Percentiles rank a stretch among this genome's conserved stretches.
These are phyloP conservation scores for Erythrobasidium yunnanense DNA, from an alignment of 768 basidiomycete genomes.

Conservation along the genomic window DNA sequence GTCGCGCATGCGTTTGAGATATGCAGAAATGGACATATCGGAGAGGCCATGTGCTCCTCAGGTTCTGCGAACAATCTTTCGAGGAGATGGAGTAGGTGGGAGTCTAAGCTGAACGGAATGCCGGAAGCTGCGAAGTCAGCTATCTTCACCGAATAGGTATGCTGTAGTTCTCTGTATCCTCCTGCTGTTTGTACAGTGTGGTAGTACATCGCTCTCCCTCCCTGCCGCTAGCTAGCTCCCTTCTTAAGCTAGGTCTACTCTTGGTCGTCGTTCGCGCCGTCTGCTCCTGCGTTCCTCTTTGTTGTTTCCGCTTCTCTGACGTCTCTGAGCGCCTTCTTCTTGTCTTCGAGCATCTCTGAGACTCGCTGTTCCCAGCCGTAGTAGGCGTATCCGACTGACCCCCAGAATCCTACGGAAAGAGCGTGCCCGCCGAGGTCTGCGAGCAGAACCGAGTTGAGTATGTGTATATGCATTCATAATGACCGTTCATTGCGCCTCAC, in stretches of 20 bases:
- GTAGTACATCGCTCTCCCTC: no score
- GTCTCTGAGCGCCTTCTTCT: constrained; percentile 15
- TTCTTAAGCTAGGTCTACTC: constrained; percentile 13
- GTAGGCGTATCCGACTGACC: constrained; percentile 63
- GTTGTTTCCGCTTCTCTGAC: background rate
- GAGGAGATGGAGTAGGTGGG: no score
- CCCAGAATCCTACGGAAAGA: constrained; percentile 59
- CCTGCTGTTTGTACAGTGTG: no score
- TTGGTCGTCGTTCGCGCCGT: background rate
- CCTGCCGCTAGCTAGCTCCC: no score
- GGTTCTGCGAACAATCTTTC: no score
- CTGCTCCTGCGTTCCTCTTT: background rate
- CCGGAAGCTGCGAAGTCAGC: no score
- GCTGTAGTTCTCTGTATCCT: no score
- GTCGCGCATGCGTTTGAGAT: no score
- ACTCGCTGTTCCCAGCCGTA: constrained; percentile 41
- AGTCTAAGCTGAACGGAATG: no score
- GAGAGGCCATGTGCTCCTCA: no score
- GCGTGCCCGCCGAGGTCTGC: constrained; percentile 64
- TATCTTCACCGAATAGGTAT: no score
- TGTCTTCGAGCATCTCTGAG: constrained; percentile 14
- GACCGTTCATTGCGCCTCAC: constrained; percentile 48
- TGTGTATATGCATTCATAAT: background rate
- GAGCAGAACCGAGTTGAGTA: background rate
- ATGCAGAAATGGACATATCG: no score